Evolutionary conservation across 2,329 filamentous ascomycete genomes (phyloP), one percentile per base, ranked within the genome.

Genomic region (Diatrype stigma): DNA sequence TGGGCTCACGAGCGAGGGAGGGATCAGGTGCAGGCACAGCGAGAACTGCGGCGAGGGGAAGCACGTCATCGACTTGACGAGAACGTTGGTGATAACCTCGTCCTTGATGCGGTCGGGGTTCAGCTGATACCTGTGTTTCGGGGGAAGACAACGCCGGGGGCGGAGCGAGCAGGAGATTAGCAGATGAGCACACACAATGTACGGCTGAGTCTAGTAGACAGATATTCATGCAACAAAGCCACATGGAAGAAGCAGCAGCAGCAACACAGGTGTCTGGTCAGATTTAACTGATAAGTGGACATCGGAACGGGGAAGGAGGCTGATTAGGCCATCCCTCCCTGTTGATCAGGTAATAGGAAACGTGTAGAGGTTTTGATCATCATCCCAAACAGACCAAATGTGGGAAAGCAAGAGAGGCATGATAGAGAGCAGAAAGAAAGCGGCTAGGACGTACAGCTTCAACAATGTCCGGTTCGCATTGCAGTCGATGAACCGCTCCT

Each of bases 61-160:
- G 76, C 96, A 89, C 62, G 93, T 96, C 70, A 99, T 86, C 61
- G 92, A 83, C 81, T 97, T 99, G 79, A 96, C 92, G 71, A 99
- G 90, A 76, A 97, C 89, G 82, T 97, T 97, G 80, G 94, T 97
- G 73, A 94, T 91, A 67, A 93, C 90, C 74, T 99, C 94, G 68
- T 96, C 89, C 78, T 94, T 93, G 69, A 92, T 86, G 63, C 96
- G 90, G 79, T 97, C 92, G 48, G 94, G 94, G 84, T 99, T 99
- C 78, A 99, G 96, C 78, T 99, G 95, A 82, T 99, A 99, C 60
- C 94, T 99, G 63, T 55, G 17, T 23, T 30, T 5, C 10, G 5
- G 26, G 26, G 10, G 26, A 30, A 6, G 26, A n/a, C n/a, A n/a
- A n/a, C 26, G 6, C 26, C 26, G 26, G 26, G 6, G 26, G 26